Conservation (phyloP, 225 moss, liverwort and hornwort genomes). For the Asterella californica region DNA sequence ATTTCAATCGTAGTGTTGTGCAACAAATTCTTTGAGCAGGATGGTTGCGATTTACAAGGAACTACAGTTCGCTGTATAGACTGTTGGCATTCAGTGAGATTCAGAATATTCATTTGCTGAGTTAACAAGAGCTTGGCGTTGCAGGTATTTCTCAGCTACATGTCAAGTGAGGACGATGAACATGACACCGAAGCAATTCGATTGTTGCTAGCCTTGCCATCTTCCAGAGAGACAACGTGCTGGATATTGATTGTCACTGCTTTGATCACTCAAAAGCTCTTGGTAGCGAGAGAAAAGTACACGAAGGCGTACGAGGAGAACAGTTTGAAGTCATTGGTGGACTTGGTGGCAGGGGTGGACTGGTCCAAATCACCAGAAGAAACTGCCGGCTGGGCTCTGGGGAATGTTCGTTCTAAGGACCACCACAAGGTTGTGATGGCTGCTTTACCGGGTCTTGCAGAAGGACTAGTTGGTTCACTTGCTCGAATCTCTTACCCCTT, state of each 20-base stretch:
- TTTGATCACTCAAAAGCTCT: conserved; percentile 13
- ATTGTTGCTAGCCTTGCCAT: conserved; percentile 13
- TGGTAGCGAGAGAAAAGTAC: not conserved
- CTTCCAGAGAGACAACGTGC: conserved; percentile 17
- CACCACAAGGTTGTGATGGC: conserved; percentile 7
- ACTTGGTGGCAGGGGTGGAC: conserved; percentile 13
- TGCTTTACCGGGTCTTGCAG: conserved; percentile 6
- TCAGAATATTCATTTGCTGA: not conserved
- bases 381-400: conserved; percentile 9
- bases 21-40: not conserved
- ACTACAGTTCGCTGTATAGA: not conserved
- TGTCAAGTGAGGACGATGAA: conserved; percentile 10
- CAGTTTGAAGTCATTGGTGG: conserved; percentile 11
- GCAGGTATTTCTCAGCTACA: conserved; percentile 22
- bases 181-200: conserved; percentile 8
- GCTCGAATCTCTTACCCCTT: conserved; percentile 15
- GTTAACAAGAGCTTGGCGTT: not conserved
- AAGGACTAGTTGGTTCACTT: conserved; percentile 8
- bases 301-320: not conserved
- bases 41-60: too few relatives aligned
- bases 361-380: conserved; percentile 21
- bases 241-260: conserved; percentile 15
- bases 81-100: too few relatives aligned
- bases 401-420: conserved; percentile 8
- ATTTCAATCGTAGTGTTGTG: not conserved